Percentiles rank a stretch among this genome's conserved stretches.
These are phyloP conservation scores for Flaveria linearis DNA, from an alignment of 129 eudicot genomes.

Conservation along the genomic window DNA sequence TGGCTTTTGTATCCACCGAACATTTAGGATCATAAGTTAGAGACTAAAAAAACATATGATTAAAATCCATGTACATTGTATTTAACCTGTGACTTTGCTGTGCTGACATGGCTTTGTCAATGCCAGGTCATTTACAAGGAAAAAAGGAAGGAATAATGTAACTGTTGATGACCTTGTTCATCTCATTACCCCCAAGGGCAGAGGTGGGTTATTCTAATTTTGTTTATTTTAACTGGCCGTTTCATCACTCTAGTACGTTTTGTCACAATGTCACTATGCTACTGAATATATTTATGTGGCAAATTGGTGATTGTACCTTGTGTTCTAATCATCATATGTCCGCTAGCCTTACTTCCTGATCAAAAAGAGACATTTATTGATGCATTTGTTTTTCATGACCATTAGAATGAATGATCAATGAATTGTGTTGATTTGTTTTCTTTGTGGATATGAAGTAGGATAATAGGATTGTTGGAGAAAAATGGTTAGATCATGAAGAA, in stretches of 20 bases:
- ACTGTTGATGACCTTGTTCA: conserved; percentile 76
- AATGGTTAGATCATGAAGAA: too few relatives aligned
- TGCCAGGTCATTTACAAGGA: conserved; percentile 53
- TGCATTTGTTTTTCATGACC: not conserved
- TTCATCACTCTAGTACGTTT: not conserved
- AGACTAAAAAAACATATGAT: not conserved
- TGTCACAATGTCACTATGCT: not conserved
- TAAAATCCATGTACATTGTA: not conserved
- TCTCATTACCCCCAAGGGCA: conserved; percentile 80
- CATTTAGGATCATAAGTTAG: not conserved
- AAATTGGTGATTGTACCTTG: not conserved
- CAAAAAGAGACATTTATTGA: not conserved
- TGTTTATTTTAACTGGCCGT: not conserved
- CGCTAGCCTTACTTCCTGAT: not conserved
- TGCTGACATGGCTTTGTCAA: not conserved
- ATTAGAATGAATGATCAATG: not conserved
- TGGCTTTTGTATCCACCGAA: not conserved
- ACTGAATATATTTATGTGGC: not conserved
- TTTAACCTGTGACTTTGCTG: not conserved
- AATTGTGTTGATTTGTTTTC: too few relatives aligned
- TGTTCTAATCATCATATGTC: not conserved
- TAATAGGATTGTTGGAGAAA: too few relatives aligned
- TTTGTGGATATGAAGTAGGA: too few relatives aligned
- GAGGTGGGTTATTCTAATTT: conserved; percentile 48
- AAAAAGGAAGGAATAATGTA: conserved; percentile 79